Conservation (phyloP, 495 filamentous ascomycete species). For the Neurospora sublineolata region DNA sequence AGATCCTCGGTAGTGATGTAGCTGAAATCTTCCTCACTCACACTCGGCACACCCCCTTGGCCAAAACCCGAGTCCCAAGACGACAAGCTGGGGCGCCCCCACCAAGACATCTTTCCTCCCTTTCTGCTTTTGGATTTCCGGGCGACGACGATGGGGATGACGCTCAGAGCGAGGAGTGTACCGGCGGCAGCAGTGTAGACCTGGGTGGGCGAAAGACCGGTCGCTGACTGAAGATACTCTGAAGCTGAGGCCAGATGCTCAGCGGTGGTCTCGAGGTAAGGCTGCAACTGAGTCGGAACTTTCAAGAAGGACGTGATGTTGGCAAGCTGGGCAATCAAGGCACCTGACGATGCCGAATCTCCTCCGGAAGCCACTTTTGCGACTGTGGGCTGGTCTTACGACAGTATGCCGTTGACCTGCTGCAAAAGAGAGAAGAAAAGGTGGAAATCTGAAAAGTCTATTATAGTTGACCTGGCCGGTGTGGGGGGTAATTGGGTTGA, state of each 20-base stretch:
- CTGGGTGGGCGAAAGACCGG: slow-evolving; percentile 35
- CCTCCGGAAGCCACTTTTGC: slow-evolving; percentile 46
- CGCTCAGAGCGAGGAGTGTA: slow-evolving; percentile 32
- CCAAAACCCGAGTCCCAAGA: slow-evolving; percentile 43
- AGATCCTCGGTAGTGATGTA: slow-evolving; percentile 70
- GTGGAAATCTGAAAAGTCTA: background rate
- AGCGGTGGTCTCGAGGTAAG: slow-evolving; percentile 34
- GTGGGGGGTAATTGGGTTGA: background rate
- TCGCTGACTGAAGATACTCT: slow-evolving; percentile 40
- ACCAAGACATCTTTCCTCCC: slow-evolving; percentile 47
- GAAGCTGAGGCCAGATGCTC: slow-evolving; percentile 40
- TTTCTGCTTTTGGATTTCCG: slow-evolving; percentile 20
- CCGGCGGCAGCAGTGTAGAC: slow-evolving; percentile 34
- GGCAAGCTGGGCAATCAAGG: slow-evolving; percentile 30
- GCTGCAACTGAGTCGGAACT: slow-evolving; percentile 33
- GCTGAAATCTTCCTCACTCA: slow-evolving; percentile 67
- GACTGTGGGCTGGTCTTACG: slow-evolving; percentile 27
- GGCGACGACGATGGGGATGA: slow-evolving; percentile 38
- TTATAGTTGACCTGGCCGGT: background rate
- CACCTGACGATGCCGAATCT: slow-evolving; percentile 41
- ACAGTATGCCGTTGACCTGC: slow-evolving; percentile 27
- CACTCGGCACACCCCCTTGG: slow-evolving; percentile 39
- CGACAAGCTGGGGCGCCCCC: slow-evolving; percentile 45
- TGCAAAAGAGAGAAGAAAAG: slow-evolving; percentile 5
- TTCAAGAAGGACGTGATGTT: slow-evolving; percentile 30